A percentile compares a stretch with the other conserved stretches of the same genome.
Conservation (phyloP, 176 grass and related monocot species). For the Triticum turgidum region DNA sequence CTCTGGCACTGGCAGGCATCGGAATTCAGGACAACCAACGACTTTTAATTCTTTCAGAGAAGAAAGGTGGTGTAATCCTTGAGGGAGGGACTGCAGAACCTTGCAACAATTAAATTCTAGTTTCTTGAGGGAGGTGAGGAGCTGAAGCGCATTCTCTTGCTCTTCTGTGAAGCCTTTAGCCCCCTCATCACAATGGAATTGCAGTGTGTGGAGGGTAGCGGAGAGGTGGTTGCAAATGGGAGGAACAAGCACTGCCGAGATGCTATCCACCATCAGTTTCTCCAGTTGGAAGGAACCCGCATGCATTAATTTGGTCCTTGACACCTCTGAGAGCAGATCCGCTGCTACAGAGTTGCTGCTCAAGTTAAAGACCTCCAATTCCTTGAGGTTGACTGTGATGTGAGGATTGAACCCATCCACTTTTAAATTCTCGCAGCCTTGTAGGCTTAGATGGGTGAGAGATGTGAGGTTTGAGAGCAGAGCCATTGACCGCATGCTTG, state of each 20-base stretch:
- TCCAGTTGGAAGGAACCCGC: neutral
- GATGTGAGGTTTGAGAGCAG: no score
- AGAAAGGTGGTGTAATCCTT: neutral
- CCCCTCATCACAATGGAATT: rapidly evolving
- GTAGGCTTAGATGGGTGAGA: no score
- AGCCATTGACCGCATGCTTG: no score
- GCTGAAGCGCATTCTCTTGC: neutral
- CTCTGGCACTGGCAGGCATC: neutral
- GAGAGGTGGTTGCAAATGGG: no score
- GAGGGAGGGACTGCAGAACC: neutral
- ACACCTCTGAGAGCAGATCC: neutral
- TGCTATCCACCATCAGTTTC: no score
- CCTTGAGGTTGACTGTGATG: no score
- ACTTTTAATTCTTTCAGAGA: neutral
- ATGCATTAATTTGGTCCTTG: neutral
- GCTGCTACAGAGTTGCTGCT: no score
- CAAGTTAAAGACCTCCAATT: no score
- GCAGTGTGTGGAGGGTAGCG: no score
- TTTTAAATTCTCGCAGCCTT: rapidly evolving
- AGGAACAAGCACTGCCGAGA: no score
- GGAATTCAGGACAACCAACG: rapidly evolving
- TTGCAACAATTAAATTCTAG: rapidly evolving
- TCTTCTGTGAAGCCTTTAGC: neutral
- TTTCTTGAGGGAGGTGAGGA: neutral
- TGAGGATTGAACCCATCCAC: no score